These are phyloP conservation scores for Plasmopara muralis DNA, from an alignment of 352 stramenopile genomes.

Conservation along the genomic window DNA sequence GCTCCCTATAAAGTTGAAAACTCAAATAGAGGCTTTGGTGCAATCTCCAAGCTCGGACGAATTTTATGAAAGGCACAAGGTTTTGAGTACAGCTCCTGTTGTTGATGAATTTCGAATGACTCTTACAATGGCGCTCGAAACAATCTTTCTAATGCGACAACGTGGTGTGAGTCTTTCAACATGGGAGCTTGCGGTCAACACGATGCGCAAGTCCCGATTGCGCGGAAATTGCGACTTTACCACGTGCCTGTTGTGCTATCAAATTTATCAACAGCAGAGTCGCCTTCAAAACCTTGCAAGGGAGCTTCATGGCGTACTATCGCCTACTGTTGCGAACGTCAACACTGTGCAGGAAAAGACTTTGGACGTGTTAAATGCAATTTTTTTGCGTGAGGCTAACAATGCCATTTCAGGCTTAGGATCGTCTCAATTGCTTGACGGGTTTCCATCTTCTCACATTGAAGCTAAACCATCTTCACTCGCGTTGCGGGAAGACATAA, in stretches of 20 bases:
- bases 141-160: slow-evolving; percentile 59
- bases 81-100: slow-evolving; percentile 16
- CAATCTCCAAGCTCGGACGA: slow-evolving; percentile 19
- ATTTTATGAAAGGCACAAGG: slow-evolving; percentile 2
- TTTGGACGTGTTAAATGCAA: not conserved
- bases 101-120: slow-evolving; percentile 66
- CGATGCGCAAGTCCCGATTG: slow-evolving; percentile 27
- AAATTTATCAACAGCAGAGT: slow-evolving; percentile 67
- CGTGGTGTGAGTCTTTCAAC: slow-evolving; percentile 39
- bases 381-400: not conserved
- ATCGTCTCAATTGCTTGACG: too few species aligned
- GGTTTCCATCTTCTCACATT: slow-evolving; percentile 6
- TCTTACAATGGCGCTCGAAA: slow-evolving; percentile 68
- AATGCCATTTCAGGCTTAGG: too few species aligned
- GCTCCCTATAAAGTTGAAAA: slow-evolving; percentile 29
- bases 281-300: slow-evolving; percentile 35
- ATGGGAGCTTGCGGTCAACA: slow-evolving; percentile 58
- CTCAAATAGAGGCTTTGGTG: slow-evolving; percentile 36
- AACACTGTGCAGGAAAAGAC: slow-evolving; percentile 4
- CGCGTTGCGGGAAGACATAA: slow-evolving; percentile 6
- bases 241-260: slow-evolving; percentile 70
- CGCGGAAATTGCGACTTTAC: slow-evolving; percentile 44
- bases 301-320: slow-evolving; percentile 31
- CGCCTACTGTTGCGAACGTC: not conserved
- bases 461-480: slow-evolving; percentile 20